Conservation (phyloP, 306 rosid species). For the Sicyos edulis region DNA sequence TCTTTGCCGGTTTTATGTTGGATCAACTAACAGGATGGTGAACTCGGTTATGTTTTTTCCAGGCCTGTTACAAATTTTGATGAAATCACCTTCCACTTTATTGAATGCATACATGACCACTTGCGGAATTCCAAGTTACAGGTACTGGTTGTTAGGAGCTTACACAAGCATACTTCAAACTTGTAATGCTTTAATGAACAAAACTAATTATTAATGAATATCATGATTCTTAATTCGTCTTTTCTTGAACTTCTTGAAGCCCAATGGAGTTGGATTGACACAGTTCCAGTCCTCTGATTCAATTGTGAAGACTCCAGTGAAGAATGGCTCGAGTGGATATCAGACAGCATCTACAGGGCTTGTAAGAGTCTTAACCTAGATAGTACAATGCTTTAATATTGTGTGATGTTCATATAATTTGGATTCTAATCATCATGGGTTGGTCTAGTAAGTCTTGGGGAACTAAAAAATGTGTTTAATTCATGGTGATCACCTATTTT, state of each 20-base stretch:
- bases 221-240: background rate
- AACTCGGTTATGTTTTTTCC: conserved; percentile 28
- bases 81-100: conserved; percentile 78
- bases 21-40: background rate
- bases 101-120: conserved; percentile 81
- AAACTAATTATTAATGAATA: background rate
- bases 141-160: conserved; percentile 33
- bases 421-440: too few relatives aligned
- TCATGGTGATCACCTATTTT: too few relatives aligned
- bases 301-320: conserved; percentile 41
- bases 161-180: background rate
- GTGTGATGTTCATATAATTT: conserved; percentile 12
- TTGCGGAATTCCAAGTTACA: conserved; percentile 44
- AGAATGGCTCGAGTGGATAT: conserved; percentile 35
- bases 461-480: too few relatives aligned
- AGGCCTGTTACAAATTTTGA: conserved; percentile 80
- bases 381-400: background rate
- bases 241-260: conserved; percentile 26
- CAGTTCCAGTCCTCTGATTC: conserved; percentile 34
- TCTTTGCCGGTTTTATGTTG: background rate
- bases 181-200: background rate
- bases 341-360: conserved; percentile 45
- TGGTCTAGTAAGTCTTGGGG: too few relatives aligned
- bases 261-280: conserved; percentile 39
- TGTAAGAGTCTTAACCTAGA: conserved; percentile 33